Evolutionary conservation across 148 eudicot species (phyloP).

Genomic region (Talinum fruticosum): DNA sequence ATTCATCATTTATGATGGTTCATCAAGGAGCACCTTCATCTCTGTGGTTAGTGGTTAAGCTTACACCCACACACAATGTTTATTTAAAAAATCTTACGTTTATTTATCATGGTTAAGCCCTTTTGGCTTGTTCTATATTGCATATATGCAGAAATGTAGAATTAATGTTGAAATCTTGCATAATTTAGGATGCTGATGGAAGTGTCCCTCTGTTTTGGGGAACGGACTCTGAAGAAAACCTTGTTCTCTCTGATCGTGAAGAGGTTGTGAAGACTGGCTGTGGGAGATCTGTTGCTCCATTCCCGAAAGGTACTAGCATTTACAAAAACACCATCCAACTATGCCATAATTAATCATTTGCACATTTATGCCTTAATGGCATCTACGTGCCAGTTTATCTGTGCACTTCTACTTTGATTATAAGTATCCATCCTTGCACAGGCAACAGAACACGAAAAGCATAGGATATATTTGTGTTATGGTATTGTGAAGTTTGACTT

Average conservation of each 20-base stretch:
- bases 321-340: background rate
- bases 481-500: background rate
- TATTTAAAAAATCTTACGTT: background rate
- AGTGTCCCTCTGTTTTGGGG: slow-evolving; percentile 97
- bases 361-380: background rate
- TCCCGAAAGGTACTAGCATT: slow-evolving; percentile 34
- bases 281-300: slow-evolving; percentile 42
- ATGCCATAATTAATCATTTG: background rate
- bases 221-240: slow-evolving; percentile 72
- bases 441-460: background rate
- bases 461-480: background rate
- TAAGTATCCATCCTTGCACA: background rate
- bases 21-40: slow-evolving; percentile 61
- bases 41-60: slow-evolving; percentile 58
- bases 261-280: slow-evolving; percentile 57
- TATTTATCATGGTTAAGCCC: background rate
- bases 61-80: background rate
- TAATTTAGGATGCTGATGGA: slow-evolving; percentile 79
- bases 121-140: background rate
- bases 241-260: slow-evolving; percentile 65
- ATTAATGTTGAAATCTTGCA: slow-evolving; percentile 1
- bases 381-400: background rate
- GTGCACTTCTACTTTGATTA: background rate
- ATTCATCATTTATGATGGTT: slow-evolving; percentile 68
- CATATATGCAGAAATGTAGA: background rate